phyloP scores from a whole-genome alignment of 1,139 yeast genomes.

The Diutina mesorugosa region DNA sequence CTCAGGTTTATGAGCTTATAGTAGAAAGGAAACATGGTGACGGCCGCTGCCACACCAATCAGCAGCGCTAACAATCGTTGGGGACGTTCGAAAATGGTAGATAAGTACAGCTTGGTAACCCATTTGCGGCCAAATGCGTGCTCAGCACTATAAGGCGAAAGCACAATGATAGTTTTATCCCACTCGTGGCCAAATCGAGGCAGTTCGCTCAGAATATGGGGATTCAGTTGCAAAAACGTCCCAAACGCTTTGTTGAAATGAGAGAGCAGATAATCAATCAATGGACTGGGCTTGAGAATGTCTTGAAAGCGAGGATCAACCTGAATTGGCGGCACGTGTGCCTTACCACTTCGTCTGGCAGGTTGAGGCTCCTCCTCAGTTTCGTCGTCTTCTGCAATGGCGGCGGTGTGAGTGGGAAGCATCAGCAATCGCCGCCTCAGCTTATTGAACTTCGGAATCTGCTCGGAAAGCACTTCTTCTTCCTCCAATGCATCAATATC shows the following conservation, averaged over 20 bases:
- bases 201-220: constrained; percentile 40
- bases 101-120: constrained; percentile 57
- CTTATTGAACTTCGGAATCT: constrained; percentile 20
- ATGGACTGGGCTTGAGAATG: background rate
- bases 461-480: constrained; percentile 20
- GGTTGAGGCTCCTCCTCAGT: background rate
- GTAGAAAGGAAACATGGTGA: constrained; percentile 54
- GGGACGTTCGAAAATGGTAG: constrained; percentile 75
- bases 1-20: constrained; percentile 40
- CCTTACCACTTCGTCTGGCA: too few species aligned
- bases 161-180: constrained; percentile 38
- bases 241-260: constrained; percentile 24
- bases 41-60: constrained; percentile 67
- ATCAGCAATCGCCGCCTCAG: constrained; percentile 2
- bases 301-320: background rate
- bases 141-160: constrained; percentile 49
- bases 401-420: background rate
- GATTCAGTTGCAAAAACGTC: constrained; percentile 38
- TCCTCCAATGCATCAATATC: constrained; percentile 20
- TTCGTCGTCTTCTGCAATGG: background rate
- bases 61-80: constrained; percentile 68
- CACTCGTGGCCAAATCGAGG: constrained; percentile 30
- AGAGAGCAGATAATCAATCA: background rate
- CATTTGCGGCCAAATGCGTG: constrained; percentile 68
- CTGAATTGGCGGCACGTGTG: background rate